Conservation (phyloP, 139 green algal species). For the Pleodorina starrii region DNA sequence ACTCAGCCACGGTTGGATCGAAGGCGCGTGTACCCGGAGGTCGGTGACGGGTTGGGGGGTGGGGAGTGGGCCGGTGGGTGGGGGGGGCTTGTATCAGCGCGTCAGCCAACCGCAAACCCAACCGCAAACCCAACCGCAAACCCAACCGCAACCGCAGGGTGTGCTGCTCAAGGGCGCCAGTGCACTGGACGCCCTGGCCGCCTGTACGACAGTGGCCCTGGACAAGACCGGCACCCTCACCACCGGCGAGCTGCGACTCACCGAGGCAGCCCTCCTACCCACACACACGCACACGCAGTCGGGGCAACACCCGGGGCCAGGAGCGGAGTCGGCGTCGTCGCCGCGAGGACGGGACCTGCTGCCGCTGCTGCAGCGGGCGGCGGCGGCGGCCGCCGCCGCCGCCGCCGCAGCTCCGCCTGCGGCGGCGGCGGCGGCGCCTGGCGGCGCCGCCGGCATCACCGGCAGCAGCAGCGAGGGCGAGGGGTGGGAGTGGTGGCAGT, state of each 20-base stretch:
- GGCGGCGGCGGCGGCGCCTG: background rate
- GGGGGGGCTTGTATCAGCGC: too few species aligned
- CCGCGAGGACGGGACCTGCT: background rate
- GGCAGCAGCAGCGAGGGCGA: slow-evolving; percentile 19
- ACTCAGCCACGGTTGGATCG: too few species aligned
- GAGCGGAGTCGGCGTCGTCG: background rate
- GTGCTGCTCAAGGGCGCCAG: slow-evolving; percentile 83
- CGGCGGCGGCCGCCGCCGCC: background rate
- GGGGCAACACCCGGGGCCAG: background rate
- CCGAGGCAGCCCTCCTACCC: slow-evolving; percentile 53
- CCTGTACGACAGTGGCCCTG: slow-evolving; percentile 76
- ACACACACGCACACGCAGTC: background rate
- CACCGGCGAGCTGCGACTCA: slow-evolving; percentile 74
- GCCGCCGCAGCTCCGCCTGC: background rate
- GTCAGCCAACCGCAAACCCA: too few species aligned
- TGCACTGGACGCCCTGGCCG: slow-evolving; percentile 82
- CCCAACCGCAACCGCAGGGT: slow-evolving; percentile 44
- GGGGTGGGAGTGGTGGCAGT: background rate
- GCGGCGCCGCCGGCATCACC: background rate
- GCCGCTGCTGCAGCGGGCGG: background rate
- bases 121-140: too few species aligned
- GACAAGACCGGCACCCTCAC: slow-evolving; percentile 95
- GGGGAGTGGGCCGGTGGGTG: too few species aligned
- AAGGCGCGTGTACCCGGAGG: too few species aligned
- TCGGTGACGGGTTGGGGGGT: too few species aligned